Evolutionary conservation across 148 eudicot species (phyloP).

Genomic region (Cornus florida): DNA sequence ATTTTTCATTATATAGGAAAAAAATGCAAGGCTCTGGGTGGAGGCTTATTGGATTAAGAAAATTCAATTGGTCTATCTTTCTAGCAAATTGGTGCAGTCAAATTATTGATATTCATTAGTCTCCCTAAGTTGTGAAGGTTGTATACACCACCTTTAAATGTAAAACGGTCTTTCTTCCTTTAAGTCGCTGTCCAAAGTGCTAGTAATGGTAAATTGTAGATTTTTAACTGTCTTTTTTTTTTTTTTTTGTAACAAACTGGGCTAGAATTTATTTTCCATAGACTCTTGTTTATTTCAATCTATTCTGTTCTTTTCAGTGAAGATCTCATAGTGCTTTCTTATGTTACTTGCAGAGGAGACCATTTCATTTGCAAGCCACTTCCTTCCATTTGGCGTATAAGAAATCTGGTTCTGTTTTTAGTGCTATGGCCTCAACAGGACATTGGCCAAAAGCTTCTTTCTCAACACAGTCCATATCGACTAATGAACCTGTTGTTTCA

Average conservation of each 20-base stretch:
- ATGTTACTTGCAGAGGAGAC: conserved; percentile 49
- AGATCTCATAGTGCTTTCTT: not conserved
- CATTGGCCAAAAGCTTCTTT: conserved; percentile 37
- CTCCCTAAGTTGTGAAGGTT: not conserved
- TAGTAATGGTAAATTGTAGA: too few species aligned
- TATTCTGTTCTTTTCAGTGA: not conserved
- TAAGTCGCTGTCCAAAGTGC: too few species aligned
- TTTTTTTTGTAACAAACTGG: not conserved
- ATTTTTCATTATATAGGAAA: not conserved
- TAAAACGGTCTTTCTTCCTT: too few species aligned
- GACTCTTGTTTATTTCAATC: not conserved
- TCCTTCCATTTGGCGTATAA: conserved; percentile 28
- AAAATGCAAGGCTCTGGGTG: not conserved
- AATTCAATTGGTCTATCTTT: not conserved
- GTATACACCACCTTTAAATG: not conserved
- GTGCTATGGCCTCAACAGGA: conserved; percentile 37
- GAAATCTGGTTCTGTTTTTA: conserved; percentile 28
- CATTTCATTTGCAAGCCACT: conserved; percentile 26
- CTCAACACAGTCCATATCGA: conserved; percentile 59
- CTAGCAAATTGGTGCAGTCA: not conserved
- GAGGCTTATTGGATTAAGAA: not conserved
- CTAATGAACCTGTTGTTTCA: conserved; percentile 86
- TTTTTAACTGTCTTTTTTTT: too few species aligned
- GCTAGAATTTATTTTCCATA: too few species aligned
- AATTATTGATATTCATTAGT: not conserved